A percentile compares a stretch with the other conserved stretches of the same genome.
Evolutionary conservation across 108 stramenopile genomes (phyloP).

Genomic region (Fragilaria crotonensis): DNA sequence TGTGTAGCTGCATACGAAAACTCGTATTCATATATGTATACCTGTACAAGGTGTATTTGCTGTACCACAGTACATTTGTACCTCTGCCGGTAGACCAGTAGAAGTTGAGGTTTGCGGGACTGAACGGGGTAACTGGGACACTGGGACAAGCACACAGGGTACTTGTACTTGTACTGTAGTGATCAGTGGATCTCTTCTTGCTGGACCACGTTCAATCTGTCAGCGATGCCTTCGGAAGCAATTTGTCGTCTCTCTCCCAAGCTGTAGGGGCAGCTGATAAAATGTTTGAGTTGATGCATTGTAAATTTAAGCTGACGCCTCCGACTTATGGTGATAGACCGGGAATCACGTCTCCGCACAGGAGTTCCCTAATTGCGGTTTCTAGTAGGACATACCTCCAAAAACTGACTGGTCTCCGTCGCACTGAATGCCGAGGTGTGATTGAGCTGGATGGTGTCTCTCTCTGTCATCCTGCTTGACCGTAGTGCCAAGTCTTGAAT

Average conservation of each 20-base stretch:
- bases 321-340: neutral
- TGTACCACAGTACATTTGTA: too few species aligned
- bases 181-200: too few species aligned
- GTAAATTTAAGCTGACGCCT: conserved; percentile 29
- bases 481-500: conserved; percentile 41
- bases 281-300: conserved; percentile 45
- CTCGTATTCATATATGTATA: too few species aligned
- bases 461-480: conserved; percentile 55
- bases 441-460: conserved; percentile 38
- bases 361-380: neutral
- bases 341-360: neutral
- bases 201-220: conserved; percentile 47
- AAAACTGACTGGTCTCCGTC: conserved; percentile 33
- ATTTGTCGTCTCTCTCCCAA: conserved; percentile 46
- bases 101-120: too few species aligned
- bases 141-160: too few species aligned
- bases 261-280: conserved; percentile 76
- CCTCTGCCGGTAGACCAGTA: too few species aligned
- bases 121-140: too few species aligned
- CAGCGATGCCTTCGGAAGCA: conserved; percentile 40
- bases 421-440: conserved; percentile 31
- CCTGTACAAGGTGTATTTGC: too few species aligned
- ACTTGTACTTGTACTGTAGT: too few species aligned
- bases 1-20: too few species aligned
- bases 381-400: neutral